Percentiles rank a stretch among this genome's conserved stretches.
These are phyloP conservation scores for Hypoxylon sp. DNA, from an alignment of 2,329 filamentous ascomycete species.

Conservation along the genomic window DNA sequence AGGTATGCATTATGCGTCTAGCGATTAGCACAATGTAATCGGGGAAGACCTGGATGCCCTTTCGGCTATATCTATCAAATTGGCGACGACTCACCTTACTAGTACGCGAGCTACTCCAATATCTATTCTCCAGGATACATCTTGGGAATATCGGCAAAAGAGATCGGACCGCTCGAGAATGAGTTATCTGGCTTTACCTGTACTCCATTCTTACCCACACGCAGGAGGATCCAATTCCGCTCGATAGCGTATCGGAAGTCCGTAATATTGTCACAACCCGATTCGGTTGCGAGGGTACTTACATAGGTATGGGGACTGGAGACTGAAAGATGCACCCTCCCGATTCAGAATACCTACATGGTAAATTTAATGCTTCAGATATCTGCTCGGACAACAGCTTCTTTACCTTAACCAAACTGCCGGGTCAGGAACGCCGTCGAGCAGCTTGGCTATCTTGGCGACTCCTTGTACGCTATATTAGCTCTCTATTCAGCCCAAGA, in stretches of 20 bases:
- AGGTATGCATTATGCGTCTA: neutral
- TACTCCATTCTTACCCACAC: neutral
- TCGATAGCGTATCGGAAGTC: neutral
- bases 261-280: neutral
- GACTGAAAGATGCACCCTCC: neutral
- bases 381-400: slow-evolving; percentile 11
- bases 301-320: neutral
- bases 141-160: neutral
- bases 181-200: neutral
- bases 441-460: slow-evolving; percentile 42
- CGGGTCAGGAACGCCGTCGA: slow-evolving; percentile 32
- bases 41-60: neutral
- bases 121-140: neutral
- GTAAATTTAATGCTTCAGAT: slow-evolving; percentile 4
- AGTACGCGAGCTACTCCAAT: neutral
- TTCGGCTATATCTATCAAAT: neutral
- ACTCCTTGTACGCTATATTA: slow-evolving; percentile 16
- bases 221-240: neutral
- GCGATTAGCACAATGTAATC: neutral
- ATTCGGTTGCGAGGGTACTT: neutral
- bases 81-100: neutral
- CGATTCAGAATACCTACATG: neutral
- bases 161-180: neutral
- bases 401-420: slow-evolving; percentile 38
- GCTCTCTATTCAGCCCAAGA: slow-evolving; percentile 12